These are phyloP conservation scores for Exophiala alcalophila DNA, from an alignment of 2,329 filamentous ascomycete species.

Conservation along the genomic window DNA sequence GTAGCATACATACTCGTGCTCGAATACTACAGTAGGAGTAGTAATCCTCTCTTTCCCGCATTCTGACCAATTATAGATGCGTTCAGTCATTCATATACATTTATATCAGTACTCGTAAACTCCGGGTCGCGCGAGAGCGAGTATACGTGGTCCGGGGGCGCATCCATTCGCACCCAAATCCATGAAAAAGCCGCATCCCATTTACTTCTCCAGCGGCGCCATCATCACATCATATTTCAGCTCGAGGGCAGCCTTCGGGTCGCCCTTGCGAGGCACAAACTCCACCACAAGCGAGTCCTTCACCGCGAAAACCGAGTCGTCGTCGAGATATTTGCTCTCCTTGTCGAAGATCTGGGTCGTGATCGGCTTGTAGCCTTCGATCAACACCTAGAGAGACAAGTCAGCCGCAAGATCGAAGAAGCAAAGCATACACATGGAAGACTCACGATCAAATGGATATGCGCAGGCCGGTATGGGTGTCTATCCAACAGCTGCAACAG, in stretches of 20 bases:
- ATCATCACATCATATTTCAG: constrained; percentile 53
- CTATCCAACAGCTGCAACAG: constrained; percentile 57
- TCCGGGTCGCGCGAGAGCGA: no score
- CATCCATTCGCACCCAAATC: no score
- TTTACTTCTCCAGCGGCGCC: constrained; percentile 31
- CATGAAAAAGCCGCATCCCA: constrained; percentile 49
- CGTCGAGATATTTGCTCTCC: constrained; percentile 59
- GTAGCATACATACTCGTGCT: no score
- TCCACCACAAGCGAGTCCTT: constrained; percentile 59
- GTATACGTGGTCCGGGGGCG: no score
- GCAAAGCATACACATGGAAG: neutral
- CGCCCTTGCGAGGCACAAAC: constrained; percentile 52
- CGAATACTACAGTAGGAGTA: no score
- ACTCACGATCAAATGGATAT: constrained; percentile 60
- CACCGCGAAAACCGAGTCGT: constrained; percentile 59
- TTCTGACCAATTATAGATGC: no score
- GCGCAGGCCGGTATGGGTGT: constrained; percentile 60
- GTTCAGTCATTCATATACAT: no score
- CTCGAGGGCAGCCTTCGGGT: constrained; percentile 54
- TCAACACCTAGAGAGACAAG: constrained; percentile 45
- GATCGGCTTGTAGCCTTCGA: constrained; percentile 62
- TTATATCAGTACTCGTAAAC: no score
- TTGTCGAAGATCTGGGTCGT: constrained; percentile 76
- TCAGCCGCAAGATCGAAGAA: constrained; percentile 2
- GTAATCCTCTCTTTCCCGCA: no score